These are phyloP conservation scores for Blastomyces percursus DNA, from an alignment of 2,329 filamentous ascomycete genomes.

Conservation along the genomic window DNA sequence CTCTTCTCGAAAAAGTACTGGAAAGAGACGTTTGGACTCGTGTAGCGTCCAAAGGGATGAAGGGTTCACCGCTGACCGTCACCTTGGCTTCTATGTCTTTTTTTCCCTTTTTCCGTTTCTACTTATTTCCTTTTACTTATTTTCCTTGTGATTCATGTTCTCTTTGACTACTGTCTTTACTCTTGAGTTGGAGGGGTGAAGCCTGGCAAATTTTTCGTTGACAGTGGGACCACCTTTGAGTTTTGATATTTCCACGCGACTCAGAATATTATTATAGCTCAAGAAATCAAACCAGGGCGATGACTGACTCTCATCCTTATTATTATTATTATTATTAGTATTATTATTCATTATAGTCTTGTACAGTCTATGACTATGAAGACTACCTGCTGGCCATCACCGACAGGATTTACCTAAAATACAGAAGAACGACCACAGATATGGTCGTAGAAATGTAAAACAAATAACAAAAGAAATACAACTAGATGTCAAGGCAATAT, in stretches of 20 bases:
- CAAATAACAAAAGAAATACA: too few species aligned
- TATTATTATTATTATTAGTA: too few species aligned
- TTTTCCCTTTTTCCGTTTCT: not conserved
- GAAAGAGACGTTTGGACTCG: not conserved
- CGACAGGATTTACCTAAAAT: too few species aligned
- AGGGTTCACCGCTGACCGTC: not conserved
- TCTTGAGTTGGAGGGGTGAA: not conserved
- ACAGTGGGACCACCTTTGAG: not conserved
- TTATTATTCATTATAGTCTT: too few species aligned
- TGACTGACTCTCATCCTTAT: not conserved
- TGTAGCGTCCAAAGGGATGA: not conserved
- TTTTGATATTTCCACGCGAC: not conserved
- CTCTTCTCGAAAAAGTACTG: not conserved
- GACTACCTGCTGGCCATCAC: too few species aligned
- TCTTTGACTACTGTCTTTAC: not conserved
- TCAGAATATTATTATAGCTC: not conserved
- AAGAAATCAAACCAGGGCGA: not conserved
- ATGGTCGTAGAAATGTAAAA: too few species aligned
- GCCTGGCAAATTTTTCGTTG: slow-evolving; percentile 1
- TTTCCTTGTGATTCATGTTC: not conserved
- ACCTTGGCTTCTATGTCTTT: not conserved
- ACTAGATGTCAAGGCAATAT: too few species aligned
- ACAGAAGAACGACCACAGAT: too few species aligned
- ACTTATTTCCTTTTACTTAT: not conserved
- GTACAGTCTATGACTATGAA: too few species aligned